A percentile compares a stretch with the other conserved stretches of the same genome.
phyloP scores from a whole-genome alignment of 2,329 filamentous ascomycete genomes.

The Epichloe glyceriae region DNA sequence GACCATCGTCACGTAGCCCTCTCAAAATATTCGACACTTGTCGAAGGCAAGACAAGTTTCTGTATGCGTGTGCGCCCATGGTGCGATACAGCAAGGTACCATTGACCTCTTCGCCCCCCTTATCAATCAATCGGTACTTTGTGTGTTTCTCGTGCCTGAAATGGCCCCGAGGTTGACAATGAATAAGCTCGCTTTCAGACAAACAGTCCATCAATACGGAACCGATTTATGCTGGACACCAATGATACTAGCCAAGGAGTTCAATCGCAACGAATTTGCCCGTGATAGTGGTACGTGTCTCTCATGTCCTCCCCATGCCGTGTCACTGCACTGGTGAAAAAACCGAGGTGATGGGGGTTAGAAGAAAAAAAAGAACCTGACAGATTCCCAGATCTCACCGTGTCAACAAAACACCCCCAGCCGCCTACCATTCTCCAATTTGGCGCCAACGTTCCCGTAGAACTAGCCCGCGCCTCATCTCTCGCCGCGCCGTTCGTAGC shows the following conservation, averaged over 20 bases:
- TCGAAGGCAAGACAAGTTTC: constrained; percentile 35
- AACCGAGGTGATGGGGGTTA: too few species aligned
- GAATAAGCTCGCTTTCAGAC: constrained; percentile 51
- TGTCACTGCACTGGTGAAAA: too few species aligned
- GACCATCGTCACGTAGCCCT: constrained; percentile 26
- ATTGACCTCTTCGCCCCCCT: background rate
- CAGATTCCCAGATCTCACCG: constrained; percentile 40
- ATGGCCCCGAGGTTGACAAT: constrained; percentile 4
- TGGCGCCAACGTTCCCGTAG: constrained; percentile 46
- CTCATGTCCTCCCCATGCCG: too few species aligned
- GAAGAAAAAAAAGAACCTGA: background rate
- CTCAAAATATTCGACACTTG: constrained; percentile 46
- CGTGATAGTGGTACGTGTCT: constrained; percentile 40
- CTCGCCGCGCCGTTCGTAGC: constrained; percentile 48
- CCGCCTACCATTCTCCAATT: constrained; percentile 56
- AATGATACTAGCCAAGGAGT: constrained; percentile 59
- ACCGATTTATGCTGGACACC: constrained; percentile 59
- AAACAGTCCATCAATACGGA: constrained; percentile 51
- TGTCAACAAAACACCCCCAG: constrained; percentile 37
- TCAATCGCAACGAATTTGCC: constrained; percentile 47
- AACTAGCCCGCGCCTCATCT: constrained; percentile 48
- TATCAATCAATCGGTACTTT: background rate
- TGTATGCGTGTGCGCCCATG: constrained; percentile 54
- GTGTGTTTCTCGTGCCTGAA: background rate
- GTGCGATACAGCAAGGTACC: constrained; percentile 48